Base-by-base conservation (phyloP, 75 land plant genomes). In the Selaginella moellendorffii region DNA sequence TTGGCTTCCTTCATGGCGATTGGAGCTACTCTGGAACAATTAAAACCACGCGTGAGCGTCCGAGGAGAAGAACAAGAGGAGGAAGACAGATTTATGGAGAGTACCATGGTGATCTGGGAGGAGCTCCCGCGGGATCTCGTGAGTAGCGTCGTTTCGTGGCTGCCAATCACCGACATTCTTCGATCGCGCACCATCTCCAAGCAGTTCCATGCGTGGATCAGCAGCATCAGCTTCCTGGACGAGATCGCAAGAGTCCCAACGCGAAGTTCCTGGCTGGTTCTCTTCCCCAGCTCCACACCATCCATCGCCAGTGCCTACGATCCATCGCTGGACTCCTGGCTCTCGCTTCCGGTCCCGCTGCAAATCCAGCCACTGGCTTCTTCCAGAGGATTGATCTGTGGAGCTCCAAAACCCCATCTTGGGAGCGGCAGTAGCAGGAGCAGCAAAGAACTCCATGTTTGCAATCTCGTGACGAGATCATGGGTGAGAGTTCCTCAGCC, bases 401-500 rank as follows among this genome's bases (percentile, higher is more conserved):
- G n/a, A n/a, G n/a, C n/a, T n/a, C n/a, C n/a, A n/a, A 36, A 5
- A 5, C 46, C 14, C 46, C 46, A 36, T 5, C 14, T 14, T 36
- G 46, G 46, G 5, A 36, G 14, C 46, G 46, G 46, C n/a, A n/a
- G n/a, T n/a, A n/a, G n/a, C n/a, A n/a, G n/a, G n/a, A n/a, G n/a
- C n/a, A n/a, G n/a, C n/a, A n/a, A n/a, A 36, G 14, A 36, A 5
- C 46, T 36, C 46, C 46, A 14, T 5, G 46, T 36, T 36, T 5
- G 46, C 10, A 36, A 36, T 14, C 46, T n/a, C 10, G 46, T 36
- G 46, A 36, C 46, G 10, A 14, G 46, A 36, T 5, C 46, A 5
- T 14, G 46, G 46, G 46, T 36, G 5, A 5, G 10, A 14, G 46
- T 76, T 30, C 76, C 78, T 18, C 46, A 70, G 23, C 76, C 78